Evolutionary conservation across 805 yeast species (phyloP), one percentile per base, ranked within the genome.

Genomic region (Metschnikowia dekortorum): DNA sequence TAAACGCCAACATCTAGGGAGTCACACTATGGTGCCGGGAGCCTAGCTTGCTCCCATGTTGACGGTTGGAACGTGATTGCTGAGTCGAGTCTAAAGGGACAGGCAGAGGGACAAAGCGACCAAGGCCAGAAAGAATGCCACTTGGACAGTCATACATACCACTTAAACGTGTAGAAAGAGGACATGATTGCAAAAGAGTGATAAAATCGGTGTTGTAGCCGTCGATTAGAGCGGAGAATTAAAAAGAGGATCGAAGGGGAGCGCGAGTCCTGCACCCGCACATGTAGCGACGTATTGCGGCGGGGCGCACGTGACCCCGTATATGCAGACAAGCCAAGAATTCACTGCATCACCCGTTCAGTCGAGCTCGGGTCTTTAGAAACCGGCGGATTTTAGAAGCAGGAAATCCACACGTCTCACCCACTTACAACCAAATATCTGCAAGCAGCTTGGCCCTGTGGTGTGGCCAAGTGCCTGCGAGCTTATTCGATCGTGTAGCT

Each of bases 161-260:
- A 71, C 61, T 66, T 68, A 61, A 71, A 71, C 32, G 71, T 69
- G 54, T 61, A 71, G 46, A 59, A 60, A 43, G 68, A 57, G 37
- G 73, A 66, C 73, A 69, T 69, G 41, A 48, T 44, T 26, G 26
- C 32, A 42, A 42, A 37, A 42, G 45, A 42, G 45, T 42, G 45
- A 32, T 42, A 38, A 26, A 10, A 22, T 33, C 32, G n/a, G 31
- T 33, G 26, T 10, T 14, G 39, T 22, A 39, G 13, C 18, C 29
- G 22, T 42, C 22, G 45, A 28, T 44, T 44, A 14, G 26, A 26
- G 28, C 16, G 39, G 39, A 14, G 46, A 36, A 44, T 44, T 44
- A 35, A 16, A 16, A 35, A 8, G 39, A 14, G 40, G 40, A 35
- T 10, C 36, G 32, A 28, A 30, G 45, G 29, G 36, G 37, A 42